Percentiles rank a stretch among this genome's conserved stretches.
Conservation (phyloP, 2,329 filamentous ascomycete genomes). For the Trichophyton equinum region DNA sequence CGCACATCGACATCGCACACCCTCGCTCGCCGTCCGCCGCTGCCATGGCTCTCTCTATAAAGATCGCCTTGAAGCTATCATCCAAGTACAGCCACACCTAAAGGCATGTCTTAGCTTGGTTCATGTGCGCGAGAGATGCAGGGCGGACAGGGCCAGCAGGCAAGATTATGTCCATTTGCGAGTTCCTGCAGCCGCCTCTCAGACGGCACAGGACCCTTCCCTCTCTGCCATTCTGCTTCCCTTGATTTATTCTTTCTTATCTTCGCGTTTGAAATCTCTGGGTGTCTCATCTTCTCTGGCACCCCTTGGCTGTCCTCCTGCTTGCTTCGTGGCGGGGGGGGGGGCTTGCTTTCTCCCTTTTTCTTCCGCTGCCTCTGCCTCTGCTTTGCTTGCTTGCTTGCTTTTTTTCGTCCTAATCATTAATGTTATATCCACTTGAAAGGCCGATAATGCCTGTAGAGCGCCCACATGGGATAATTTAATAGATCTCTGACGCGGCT, state of each 20-base stretch:
- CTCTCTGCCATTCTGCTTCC: neutral
- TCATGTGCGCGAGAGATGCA: too few relatives aligned
- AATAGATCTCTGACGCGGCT: neutral
- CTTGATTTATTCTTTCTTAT: neutral
- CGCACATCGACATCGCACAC: neutral
- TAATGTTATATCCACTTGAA: neutral
- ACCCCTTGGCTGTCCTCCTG: neutral
- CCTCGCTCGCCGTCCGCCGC: too few relatives aligned
- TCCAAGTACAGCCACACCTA: neutral
- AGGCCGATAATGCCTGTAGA: neutral
- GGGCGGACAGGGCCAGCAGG: neutral
- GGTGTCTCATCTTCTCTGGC: neutral
- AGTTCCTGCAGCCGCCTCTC: neutral
- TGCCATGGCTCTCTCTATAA: neutral
- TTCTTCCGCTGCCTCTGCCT: neutral
- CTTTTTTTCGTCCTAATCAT: neutral
- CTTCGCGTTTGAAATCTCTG: neutral
- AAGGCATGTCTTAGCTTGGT: neutral
- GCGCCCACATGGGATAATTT: neutral
- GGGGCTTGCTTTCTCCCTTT: neutral
- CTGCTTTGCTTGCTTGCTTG: neutral
- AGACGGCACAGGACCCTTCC: neutral
- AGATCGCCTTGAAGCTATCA: neutral
- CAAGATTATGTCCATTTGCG: neutral
- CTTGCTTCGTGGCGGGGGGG: neutral